A percentile compares a stretch with the other conserved stretches of the same genome.
These are phyloP conservation scores for Alternaria solani DNA, from an alignment of 2,329 filamentous ascomycete species.

Conservation along the genomic window DNA sequence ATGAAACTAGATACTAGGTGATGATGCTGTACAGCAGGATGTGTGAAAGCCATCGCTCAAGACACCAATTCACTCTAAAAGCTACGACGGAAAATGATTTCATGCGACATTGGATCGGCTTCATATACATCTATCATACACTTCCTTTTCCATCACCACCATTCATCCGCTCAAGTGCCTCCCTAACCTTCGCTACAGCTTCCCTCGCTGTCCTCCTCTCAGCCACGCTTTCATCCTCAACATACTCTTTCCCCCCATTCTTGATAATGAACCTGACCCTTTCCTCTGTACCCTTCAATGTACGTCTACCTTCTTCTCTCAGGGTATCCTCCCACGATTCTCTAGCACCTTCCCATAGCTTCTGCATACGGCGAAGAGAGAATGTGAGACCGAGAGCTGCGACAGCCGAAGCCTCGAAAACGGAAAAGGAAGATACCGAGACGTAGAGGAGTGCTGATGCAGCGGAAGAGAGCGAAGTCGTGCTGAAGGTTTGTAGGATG, in stretches of 20 bases:
- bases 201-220: conserved; percentile 54
- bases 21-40: not conserved
- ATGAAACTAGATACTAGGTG: not conserved
- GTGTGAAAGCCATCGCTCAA: not conserved
- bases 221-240: conserved; percentile 44
- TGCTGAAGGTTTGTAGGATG: conserved; percentile 77
- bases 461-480: conserved; percentile 66
- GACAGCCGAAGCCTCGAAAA: conserved; percentile 67
- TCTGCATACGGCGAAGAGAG: conserved; percentile 65
- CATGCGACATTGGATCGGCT: not conserved
- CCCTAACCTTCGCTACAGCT: conserved; percentile 56
- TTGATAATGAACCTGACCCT: conserved; percentile 57
- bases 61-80: not conserved
- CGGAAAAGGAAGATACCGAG: conserved; percentile 59
- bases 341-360: conserved; percentile 64
- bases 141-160: conserved; percentile 16
- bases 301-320: conserved; percentile 65
- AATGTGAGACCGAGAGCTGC: conserved; percentile 66
- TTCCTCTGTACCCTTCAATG: conserved; percentile 63
- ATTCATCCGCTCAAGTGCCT: conserved; percentile 53
- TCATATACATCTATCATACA: conserved; percentile 15
- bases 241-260: conserved; percentile 49
- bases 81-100: not conserved
- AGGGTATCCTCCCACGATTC: conserved; percentile 61
- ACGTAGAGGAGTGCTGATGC: conserved; percentile 65